Conservation (phyloP, 2,329 filamentous ascomycete genomes). For the Didymella exigua region DNA sequence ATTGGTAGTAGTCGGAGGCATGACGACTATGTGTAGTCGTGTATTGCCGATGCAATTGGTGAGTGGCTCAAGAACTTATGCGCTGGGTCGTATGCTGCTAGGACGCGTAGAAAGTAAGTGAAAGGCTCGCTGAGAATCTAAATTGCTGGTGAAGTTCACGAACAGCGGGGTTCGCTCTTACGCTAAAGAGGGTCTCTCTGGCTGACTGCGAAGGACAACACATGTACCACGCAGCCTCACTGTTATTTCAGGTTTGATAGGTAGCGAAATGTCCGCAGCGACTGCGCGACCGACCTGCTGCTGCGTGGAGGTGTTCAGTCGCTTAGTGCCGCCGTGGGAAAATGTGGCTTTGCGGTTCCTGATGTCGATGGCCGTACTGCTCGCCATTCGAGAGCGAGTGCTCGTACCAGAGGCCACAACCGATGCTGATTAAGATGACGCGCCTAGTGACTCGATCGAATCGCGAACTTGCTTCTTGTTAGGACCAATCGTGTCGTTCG, state of each 20-base stretch:
- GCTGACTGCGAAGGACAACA: slow-evolving; percentile 45
- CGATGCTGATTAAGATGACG: slow-evolving; percentile 33
- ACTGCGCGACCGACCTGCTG: slow-evolving; percentile 41
- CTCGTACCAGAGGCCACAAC: slow-evolving; percentile 47
- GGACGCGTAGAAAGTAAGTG: background rate
- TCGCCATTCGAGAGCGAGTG: slow-evolving; percentile 37
- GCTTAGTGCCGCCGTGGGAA: slow-evolving; percentile 38
- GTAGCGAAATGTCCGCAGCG: slow-evolving; percentile 42
- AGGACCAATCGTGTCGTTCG: slow-evolving; percentile 12
- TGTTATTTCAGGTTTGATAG: slow-evolving; percentile 25
- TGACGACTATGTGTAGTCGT: background rate
- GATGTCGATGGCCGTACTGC: slow-evolving; percentile 46
- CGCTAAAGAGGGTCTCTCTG: slow-evolving; percentile 47
- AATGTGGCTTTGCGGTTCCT: slow-evolving; percentile 36
- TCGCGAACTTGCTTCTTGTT: slow-evolving; percentile 19
- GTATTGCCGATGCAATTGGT: background rate
- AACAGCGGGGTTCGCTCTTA: background rate
- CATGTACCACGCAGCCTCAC: slow-evolving; percentile 41
- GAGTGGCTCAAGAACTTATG: background rate
- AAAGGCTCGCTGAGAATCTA: background rate
- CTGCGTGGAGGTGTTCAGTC: slow-evolving; percentile 42
- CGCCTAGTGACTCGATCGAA: slow-evolving; percentile 30
- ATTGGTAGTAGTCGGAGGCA: background rate
- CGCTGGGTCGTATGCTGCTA: background rate
- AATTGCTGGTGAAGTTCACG: background rate